Evolutionary conservation across 805 yeast genomes (phyloP).

Genomic region (Clavispora vitiphila): DNA sequence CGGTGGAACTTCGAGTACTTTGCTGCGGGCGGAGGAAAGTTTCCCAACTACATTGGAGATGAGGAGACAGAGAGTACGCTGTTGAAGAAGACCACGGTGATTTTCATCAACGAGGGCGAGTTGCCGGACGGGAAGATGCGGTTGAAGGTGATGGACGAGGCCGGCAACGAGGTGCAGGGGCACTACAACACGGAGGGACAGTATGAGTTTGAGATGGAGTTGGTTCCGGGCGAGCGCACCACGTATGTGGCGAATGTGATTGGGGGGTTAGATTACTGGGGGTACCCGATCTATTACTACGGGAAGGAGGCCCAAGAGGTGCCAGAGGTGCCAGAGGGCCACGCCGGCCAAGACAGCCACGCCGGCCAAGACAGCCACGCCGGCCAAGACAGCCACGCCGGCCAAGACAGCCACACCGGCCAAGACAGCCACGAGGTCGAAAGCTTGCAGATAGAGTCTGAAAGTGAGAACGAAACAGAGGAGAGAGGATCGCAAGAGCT

Average conservation of each 20-base stretch:
- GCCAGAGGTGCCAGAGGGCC: not conserved
- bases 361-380: too few species aligned
- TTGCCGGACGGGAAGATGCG: slow-evolving; percentile 3
- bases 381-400: too few species aligned
- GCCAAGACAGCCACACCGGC: too few species aligned
- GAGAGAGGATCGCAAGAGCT: too few species aligned
- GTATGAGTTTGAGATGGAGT: slow-evolving; percentile 4
- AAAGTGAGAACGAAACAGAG: too few species aligned
- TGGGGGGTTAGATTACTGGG: not conserved
- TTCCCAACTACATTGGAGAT: not conserved
- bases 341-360: too few species aligned
- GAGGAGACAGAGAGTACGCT: too few species aligned
- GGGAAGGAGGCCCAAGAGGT: not conserved
- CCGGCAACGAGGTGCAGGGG: slow-evolving; percentile 2
- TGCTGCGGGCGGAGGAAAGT: not conserved
- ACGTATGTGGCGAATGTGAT: not conserved
- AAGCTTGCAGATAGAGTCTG: too few species aligned
- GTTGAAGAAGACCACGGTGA: slow-evolving; percentile 1
- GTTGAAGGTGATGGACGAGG: slow-evolving; percentile 7
- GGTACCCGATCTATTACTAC: not conserved
- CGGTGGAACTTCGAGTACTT: slow-evolving; percentile 26
- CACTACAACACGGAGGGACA: slow-evolving; percentile 2
- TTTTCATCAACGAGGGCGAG: slow-evolving; percentile 7
- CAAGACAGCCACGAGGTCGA: too few species aligned
- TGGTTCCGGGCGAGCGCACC: not conserved